Conservation (phyloP, 2,329 filamentous ascomycete genomes). For the Rutstroemia sydowiana region DNA sequence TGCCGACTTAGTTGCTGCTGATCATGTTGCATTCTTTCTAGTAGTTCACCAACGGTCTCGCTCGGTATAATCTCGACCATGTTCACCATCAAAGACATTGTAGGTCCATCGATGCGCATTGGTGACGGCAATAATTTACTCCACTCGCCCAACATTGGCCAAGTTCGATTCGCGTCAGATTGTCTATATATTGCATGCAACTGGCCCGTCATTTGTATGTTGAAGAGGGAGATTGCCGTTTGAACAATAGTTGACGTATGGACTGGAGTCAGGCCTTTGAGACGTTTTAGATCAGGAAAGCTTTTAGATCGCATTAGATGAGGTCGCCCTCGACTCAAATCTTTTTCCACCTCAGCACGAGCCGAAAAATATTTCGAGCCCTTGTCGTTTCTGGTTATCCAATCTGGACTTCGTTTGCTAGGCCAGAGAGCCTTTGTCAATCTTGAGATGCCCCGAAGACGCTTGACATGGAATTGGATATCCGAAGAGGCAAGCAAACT, state of each 20-base stretch:
- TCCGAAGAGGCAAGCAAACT: background rate
- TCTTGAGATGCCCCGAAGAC: background rate
- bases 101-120: background rate
- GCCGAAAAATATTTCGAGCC: background rate
- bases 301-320: background rate
- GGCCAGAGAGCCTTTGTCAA: background rate
- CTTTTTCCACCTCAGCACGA: background rate
- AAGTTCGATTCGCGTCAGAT: background rate
- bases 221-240: background rate
- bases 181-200: background rate
- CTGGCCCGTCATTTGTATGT: background rate
- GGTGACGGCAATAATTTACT: background rate
- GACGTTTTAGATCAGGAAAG: background rate
- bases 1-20: background rate
- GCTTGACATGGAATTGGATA: background rate
- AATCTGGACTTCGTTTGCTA: background rate
- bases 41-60: background rate
- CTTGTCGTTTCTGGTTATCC: background rate
- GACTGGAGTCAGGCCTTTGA: background rate
- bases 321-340: background rate
- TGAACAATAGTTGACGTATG: background rate
- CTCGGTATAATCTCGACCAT: background rate
- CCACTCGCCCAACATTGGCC: slow-evolving; percentile 1
- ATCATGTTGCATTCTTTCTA: background rate
- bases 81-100: background rate